These are phyloP conservation scores for Licmophora abbreviata DNA, from an alignment of 108 stramenopile genomes.

Conservation along the genomic window DNA sequence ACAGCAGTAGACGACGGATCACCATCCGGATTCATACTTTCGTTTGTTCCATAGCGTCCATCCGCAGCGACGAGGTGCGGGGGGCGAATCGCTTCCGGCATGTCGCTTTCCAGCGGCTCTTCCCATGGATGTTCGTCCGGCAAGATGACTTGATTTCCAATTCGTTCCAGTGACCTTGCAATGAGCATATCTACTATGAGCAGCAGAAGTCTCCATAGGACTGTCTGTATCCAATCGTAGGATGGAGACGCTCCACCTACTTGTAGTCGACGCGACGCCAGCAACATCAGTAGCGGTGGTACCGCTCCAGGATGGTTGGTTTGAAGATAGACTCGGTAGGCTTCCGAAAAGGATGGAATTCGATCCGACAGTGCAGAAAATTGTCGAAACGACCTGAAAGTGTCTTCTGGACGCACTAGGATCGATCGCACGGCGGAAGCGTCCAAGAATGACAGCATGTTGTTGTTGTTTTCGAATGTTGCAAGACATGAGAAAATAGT, in stretches of 20 bases:
- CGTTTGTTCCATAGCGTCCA: background rate
- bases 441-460: background rate
- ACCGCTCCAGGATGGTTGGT: background rate
- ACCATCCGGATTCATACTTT: slow-evolving; percentile 1
- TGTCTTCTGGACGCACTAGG: background rate
- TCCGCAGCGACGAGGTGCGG: too few relatives aligned
- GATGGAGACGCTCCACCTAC: background rate
- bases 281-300: slow-evolving; percentile 1
- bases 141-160: slow-evolving; percentile 4
- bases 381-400: too few relatives aligned
- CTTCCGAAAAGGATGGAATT: too few relatives aligned
- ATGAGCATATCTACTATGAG: slow-evolving; percentile 19
- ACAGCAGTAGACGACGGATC: background rate
- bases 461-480: too few relatives aligned
- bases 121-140: slow-evolving; percentile 5
- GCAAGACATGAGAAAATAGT: slow-evolving; percentile 6
- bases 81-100: slow-evolving; percentile 19
- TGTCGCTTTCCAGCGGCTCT: slow-evolving; percentile 9
- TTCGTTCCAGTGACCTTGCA: slow-evolving; percentile 14
- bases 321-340: too few relatives aligned
- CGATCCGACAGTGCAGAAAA: too few relatives aligned
- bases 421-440: background rate
- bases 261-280: background rate
- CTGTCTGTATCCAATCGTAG: background rate
- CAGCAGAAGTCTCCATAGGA: slow-evolving; percentile 6